A percentile compares a stretch with the other conserved stretches of the same genome.
Evolutionary conservation across 1,284 basidiomycete species (phyloP).

Genomic region (Coniferiporia sulphurascens): DNA sequence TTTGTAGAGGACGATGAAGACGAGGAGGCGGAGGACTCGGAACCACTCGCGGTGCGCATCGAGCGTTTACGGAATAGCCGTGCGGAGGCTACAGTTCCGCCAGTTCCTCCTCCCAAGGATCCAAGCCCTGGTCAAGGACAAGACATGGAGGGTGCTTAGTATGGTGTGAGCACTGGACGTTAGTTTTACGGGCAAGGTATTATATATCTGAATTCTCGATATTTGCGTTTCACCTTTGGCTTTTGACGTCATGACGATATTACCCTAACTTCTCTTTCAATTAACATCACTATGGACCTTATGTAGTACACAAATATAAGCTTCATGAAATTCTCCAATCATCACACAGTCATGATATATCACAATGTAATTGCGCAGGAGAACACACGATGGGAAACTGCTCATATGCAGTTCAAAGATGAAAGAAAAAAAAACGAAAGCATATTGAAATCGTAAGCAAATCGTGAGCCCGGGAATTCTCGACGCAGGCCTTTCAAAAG

Average conservation of each 20-base stretch:
- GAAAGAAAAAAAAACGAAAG: not conserved
- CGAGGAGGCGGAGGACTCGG: slow-evolving; percentile 27
- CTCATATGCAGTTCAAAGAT: not conserved
- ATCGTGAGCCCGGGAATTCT: not conserved
- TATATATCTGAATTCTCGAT: no score
- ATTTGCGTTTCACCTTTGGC: no score
- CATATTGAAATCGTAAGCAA: not conserved
- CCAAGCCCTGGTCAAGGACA: not conserved
- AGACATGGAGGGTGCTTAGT: no score
- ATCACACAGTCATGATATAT: no score
- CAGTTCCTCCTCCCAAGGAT: not conserved
- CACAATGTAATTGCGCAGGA: not conserved
- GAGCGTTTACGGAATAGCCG: slow-evolving; percentile 6
- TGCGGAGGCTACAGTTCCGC: not conserved
- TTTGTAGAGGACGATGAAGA: slow-evolving; percentile 63
- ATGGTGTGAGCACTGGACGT: no score
- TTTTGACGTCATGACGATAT: no score
- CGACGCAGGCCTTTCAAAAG: slow-evolving; percentile 46
- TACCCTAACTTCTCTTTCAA: no score
- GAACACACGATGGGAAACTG: not conserved
- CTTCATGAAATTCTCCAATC: no score
- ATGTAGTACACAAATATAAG: no score
- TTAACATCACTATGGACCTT: no score
- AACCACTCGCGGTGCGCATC: slow-evolving; percentile 15
- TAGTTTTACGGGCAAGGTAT: no score